These are phyloP conservation scores for Naumovozyma dairenensis DNA, from an alignment of 805 yeast genomes.

Conservation along the genomic window DNA sequence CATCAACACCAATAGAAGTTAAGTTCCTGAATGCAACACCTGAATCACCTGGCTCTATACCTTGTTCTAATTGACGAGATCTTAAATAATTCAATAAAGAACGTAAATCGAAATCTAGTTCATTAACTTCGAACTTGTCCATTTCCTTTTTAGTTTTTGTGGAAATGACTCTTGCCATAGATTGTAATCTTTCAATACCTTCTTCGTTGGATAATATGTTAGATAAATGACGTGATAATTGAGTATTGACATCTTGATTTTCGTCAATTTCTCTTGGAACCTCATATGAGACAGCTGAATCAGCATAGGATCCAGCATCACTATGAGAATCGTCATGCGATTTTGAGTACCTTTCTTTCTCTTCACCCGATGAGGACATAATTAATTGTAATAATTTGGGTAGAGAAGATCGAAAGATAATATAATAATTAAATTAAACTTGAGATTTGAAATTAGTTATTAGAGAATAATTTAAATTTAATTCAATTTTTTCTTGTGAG, in stretches of 20 bases:
- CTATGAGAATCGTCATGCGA: conserved; percentile 10
- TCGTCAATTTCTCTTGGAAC: conserved; percentile 11
- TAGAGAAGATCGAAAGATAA: too few relatives aligned
- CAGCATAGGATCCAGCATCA: conserved; percentile 16
- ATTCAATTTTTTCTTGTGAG: too few relatives aligned
- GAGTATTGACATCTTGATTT: conserved; percentile 18
- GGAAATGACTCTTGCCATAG: conserved; percentile 42
- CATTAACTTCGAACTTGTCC: conserved; percentile 35
- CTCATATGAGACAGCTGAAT: conserved; percentile 18
- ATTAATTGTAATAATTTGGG: too few relatives aligned
- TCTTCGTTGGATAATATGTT: conserved; percentile 28
- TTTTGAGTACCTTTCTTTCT: conserved; percentile 11
- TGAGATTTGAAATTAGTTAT: too few relatives aligned
- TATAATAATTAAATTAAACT: too few relatives aligned
- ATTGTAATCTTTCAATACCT: conserved; percentile 34
- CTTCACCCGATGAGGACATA: conserved; percentile 18
- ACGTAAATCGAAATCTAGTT: conserved; percentile 39
- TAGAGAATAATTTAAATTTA: too few relatives aligned
- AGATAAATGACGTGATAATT: conserved; percentile 25
- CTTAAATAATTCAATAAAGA: conserved; percentile 34
- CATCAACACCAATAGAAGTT: conserved; percentile 41
- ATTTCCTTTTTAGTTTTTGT: conserved; percentile 39
- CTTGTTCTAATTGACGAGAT: conserved; percentile 33
- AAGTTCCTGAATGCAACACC: conserved; percentile 41
- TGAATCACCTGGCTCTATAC: conserved; percentile 39